Evolutionary conservation across 164 flowering plant genomes (phyloP).

Genomic region (Platanus orientalis): DNA sequence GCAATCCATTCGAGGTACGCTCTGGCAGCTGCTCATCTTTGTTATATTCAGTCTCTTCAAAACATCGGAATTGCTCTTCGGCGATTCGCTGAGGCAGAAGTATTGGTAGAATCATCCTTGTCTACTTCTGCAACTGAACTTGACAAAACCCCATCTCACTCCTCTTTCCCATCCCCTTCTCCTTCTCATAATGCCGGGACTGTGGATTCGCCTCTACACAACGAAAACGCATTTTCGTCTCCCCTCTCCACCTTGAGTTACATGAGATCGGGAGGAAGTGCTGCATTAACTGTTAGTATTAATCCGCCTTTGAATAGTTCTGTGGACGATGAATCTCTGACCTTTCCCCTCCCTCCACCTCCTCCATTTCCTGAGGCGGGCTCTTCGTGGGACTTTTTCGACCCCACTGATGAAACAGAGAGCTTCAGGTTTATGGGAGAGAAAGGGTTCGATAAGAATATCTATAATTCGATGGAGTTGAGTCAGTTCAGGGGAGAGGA

Average conservation of each 20-base stretch:
- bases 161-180: conserved; percentile 73
- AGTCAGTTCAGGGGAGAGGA: conserved; percentile 27
- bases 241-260: conserved; percentile 45
- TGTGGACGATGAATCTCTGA: conserved; percentile 46
- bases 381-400: conserved; percentile 84
- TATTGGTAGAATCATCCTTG: conserved; percentile 51
- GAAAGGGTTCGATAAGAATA: conserved; percentile 25
- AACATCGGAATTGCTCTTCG: conserved; percentile 72
- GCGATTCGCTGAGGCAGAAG: conserved; percentile 76
- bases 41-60: conserved; percentile 62
- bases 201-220: conserved; percentile 44
- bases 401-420: conserved; percentile 41
- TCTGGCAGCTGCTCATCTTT: conserved; percentile 80
- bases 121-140: conserved; percentile 55
- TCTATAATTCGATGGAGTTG: conserved; percentile 28
- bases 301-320: conserved; percentile 30
- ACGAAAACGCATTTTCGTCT: conserved; percentile 46
- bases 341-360: conserved; percentile 54
- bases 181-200: conserved; percentile 55
- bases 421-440: conserved; percentile 46
- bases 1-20: conserved; percentile 78
- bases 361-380: conserved; percentile 57
- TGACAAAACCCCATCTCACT: conserved; percentile 79
- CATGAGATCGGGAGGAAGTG: conserved; percentile 53
- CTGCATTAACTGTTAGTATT: conserved; percentile 55